Evolutionary conservation across 2,329 filamentous ascomycete genomes (phyloP), one percentile per base, ranked within the genome.

Genomic region (Pezicula carpinea): DNA sequence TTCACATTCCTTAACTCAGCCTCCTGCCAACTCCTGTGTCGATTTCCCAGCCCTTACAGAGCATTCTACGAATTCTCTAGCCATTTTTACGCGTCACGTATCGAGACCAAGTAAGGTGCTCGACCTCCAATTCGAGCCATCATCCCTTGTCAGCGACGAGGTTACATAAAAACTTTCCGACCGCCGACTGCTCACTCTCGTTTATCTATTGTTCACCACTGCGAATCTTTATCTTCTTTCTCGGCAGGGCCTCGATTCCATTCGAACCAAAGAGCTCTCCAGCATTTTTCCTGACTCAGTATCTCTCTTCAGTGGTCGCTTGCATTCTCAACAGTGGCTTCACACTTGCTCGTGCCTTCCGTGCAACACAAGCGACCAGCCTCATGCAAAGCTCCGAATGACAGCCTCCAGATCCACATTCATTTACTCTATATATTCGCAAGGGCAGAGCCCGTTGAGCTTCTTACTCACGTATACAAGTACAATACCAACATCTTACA

Each of bases 1-100:
- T 42, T 34, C 19, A 52, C 50, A 47, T 46, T 52, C 47, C 35
- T 52, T 52, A 39, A 11, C 38, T 29, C 32, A 43, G 43, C 43
- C 39, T 39, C 19, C 18, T 39, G 29, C 39, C 19, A 17, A 15
- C 11, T 29, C 38, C 22, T 39, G 31, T 33, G 23, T 8, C n/a
- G n/a, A n/a, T n/a, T n/a, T n/a, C n/a, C n/a, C n/a, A n/a, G n/a
- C n/a, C 14, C 38, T 43, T 43, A 38, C 13, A 17, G 11, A 39
- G n/a, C 18, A 15, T 22, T 19, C 32, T 18, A n/a, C 18, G 18
- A 34, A 2, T 29, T 33, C 32, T n/a, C 15, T 38, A 22, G 41
- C 38, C 17, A 36, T 32, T 33, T 31, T 43, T 7, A 26, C 21
- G 6, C 22, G 36, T 39, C 36, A 43, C 26, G 6, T 26, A 26